Percentiles rank a stretch among this genome's conserved stretches.
phyloP scores from a whole-genome alignment of 495 filamentous ascomycete genomes.

The Neurospora discreta region DNA sequence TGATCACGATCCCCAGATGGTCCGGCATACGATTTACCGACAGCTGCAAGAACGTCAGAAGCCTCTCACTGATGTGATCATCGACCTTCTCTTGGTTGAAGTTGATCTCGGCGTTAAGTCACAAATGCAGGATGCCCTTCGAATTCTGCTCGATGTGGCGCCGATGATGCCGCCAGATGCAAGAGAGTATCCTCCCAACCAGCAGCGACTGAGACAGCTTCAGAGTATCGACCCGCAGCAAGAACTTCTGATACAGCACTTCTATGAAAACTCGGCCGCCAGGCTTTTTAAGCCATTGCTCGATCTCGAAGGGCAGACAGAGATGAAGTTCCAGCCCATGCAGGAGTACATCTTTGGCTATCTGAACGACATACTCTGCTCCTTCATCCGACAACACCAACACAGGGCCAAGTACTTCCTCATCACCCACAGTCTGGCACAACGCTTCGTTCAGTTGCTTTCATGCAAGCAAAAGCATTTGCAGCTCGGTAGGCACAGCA shows the following conservation, averaged over 20 bases:
- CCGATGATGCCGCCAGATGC: slow-evolving; percentile 44
- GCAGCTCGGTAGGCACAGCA: slow-evolving; percentile 59
- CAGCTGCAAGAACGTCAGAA: slow-evolving; percentile 77
- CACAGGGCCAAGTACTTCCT: slow-evolving; percentile 84
- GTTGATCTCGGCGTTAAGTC: slow-evolving; percentile 90
- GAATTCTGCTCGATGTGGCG: slow-evolving; percentile 83
- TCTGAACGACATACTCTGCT: slow-evolving; percentile 88
- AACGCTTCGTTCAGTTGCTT: slow-evolving; percentile 74
- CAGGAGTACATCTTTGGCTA: slow-evolving; percentile 84
- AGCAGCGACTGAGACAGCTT: slow-evolving; percentile 45
- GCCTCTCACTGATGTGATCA: slow-evolving; percentile 85
- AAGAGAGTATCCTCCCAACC: slow-evolving; percentile 46
- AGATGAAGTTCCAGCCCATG: slow-evolving; percentile 48
- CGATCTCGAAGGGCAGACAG: slow-evolving; percentile 57
- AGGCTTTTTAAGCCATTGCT: slow-evolving; percentile 81
- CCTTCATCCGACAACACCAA: slow-evolving; percentile 82
- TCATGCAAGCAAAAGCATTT: slow-evolving; percentile 82
- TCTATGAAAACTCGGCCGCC: slow-evolving; percentile 82
- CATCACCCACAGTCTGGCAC: slow-evolving; percentile 63
- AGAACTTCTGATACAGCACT: slow-evolving; percentile 70
- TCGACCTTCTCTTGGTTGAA: slow-evolving; percentile 84
- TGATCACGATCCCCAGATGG: slow-evolving; percentile 90
- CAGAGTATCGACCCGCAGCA: slow-evolving; percentile 56
- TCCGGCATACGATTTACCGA: slow-evolving; percentile 83
- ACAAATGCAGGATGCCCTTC: slow-evolving; percentile 91